Percentiles rank a stretch among this genome's conserved stretches.
Conservation (phyloP, 2,329 filamentous ascomycete genomes). For the Paraphaeosphaeria minitans region DNA sequence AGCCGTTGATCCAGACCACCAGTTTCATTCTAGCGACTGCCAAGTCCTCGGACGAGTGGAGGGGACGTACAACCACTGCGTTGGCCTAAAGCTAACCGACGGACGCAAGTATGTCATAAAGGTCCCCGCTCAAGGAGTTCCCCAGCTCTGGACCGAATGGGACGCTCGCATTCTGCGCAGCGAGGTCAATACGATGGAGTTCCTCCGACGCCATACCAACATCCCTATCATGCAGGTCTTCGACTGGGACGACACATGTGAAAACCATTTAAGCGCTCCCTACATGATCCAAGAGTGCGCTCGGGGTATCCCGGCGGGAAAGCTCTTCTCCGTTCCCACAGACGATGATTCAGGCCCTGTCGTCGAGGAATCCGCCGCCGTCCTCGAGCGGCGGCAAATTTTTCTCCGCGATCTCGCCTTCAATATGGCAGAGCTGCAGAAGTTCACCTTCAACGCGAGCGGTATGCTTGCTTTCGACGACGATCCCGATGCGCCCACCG, state of each 20-base stretch:
- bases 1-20: too few relatives aligned
- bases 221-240: background rate
- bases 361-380: background rate
- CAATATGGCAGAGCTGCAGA: constrained; percentile 14
- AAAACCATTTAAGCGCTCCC: constrained; percentile 10
- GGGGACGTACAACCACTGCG: background rate
- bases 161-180: too few relatives aligned
- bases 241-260: background rate
- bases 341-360: too few relatives aligned
- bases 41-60: too few relatives aligned
- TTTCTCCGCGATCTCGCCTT: constrained; percentile 16
- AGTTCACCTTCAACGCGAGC: constrained; percentile 17
- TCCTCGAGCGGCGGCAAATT: background rate
- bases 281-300: too few relatives aligned
- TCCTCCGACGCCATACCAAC: too few relatives aligned
- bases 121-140: background rate
- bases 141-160: too few relatives aligned
- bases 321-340: too few relatives aligned
- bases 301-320: too few relatives aligned
- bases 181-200: too few relatives aligned
- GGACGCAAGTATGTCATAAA: background rate
- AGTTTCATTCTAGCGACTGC: too few relatives aligned
- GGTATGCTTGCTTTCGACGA: constrained; percentile 13
- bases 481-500: background rate
- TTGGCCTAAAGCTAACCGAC: background rate